Conservation (phyloP, 1,284 basidiomycete species). For the Ustilago vetiveriae region DNA sequence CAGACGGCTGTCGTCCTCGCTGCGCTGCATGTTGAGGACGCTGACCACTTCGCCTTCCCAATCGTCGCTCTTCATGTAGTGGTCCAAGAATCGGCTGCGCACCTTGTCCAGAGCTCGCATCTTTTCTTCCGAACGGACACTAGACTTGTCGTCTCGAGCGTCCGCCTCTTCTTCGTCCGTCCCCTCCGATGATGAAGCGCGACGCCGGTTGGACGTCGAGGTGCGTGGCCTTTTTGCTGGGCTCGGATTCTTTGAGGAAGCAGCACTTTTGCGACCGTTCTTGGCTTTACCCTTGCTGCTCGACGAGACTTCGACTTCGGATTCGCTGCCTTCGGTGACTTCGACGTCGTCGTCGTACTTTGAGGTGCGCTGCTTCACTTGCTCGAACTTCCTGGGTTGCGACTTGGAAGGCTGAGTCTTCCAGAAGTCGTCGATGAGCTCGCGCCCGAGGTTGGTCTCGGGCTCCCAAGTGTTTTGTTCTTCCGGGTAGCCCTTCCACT, state of each 20-base stretch:
- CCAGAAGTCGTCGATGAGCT: slow-evolving; percentile 42
- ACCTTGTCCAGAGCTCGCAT: slow-evolving; percentile 17
- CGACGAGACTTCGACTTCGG: slow-evolving; percentile 1
- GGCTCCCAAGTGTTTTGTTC: slow-evolving; percentile 51
- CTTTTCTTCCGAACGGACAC: neutral
- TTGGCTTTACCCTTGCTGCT: slow-evolving; percentile 7
- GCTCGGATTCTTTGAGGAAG: slow-evolving; percentile 4
- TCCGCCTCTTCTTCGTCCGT: slow-evolving; percentile 6
- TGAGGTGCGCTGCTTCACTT: slow-evolving; percentile 17
- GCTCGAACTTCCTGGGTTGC: slow-evolving; percentile 37
- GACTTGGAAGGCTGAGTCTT: slow-evolving; percentile 44
- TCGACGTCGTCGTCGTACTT: slow-evolving; percentile 13
- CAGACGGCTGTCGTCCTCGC: slow-evolving; percentile 18
- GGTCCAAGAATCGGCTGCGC: slow-evolving; percentile 12
- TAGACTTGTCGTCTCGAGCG: slow-evolving; percentile 1
- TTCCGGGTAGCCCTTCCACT: slow-evolving; percentile 51
- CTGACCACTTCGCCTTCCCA: slow-evolving; percentile 30
- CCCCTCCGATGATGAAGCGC: slow-evolving; percentile 4
- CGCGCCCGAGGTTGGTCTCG: slow-evolving; percentile 20
- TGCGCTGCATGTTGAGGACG: slow-evolving; percentile 42
- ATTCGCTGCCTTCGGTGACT: slow-evolving; percentile 1
- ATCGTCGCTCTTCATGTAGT: slow-evolving; percentile 20
- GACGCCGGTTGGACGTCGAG: too few species aligned
- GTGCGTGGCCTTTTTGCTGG: slow-evolving; percentile 12
- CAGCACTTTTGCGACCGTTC: slow-evolving; percentile 1